phyloP scores from a whole-genome alignment of 495 filamentous ascomycete genomes.

The Wilcoxina mikolae region DNA sequence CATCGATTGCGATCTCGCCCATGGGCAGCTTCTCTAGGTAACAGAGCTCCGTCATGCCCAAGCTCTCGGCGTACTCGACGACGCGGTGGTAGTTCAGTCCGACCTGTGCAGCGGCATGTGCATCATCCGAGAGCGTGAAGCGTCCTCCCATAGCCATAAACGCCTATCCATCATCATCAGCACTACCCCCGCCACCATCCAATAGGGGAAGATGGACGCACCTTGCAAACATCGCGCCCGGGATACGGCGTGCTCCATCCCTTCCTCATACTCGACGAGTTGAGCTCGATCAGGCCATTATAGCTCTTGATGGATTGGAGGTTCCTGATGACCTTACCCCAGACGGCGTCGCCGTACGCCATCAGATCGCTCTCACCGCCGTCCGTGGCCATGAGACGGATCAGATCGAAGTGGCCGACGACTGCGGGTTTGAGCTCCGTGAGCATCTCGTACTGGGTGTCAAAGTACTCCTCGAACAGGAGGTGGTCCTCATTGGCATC shows the following conservation, averaged over 20 bases:
- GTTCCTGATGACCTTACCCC: slow-evolving; percentile 60
- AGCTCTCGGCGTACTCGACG: slow-evolving; percentile 40
- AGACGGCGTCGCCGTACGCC: slow-evolving; percentile 42
- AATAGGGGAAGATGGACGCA: slow-evolving; percentile 29
- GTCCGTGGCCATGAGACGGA: slow-evolving; percentile 60
- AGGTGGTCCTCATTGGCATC: slow-evolving; percentile 50
- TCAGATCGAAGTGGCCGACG: slow-evolving; percentile 88
- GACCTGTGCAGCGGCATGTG: slow-evolving; percentile 70
- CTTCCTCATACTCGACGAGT: slow-evolving; percentile 73
- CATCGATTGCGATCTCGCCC: slow-evolving; percentile 22
- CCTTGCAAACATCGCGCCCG: slow-evolving; percentile 59
- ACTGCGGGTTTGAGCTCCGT: slow-evolving; percentile 54
- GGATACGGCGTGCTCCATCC: slow-evolving; percentile 87
- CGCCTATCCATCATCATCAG: slow-evolving; percentile 32
- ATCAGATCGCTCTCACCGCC: slow-evolving; percentile 42
- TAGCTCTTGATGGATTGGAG: slow-evolving; percentile 52
- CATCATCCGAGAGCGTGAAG: slow-evolving; percentile 84
- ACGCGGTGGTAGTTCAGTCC: slow-evolving; percentile 47
- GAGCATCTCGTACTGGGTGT: slow-evolving; percentile 73
- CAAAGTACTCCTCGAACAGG: slow-evolving; percentile 70
- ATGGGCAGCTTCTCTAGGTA: slow-evolving; percentile 26
- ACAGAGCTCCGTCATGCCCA: slow-evolving; percentile 36
- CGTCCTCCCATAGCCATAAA: slow-evolving; percentile 52
- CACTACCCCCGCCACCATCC: neutral
- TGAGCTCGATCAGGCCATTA: slow-evolving; percentile 75